Percentiles rank a stretch among this genome's conserved stretches.
These are phyloP conservation scores for Wickerhamiella siamensis DNA, from an alignment of 805 yeast species.

Conservation along the genomic window DNA sequence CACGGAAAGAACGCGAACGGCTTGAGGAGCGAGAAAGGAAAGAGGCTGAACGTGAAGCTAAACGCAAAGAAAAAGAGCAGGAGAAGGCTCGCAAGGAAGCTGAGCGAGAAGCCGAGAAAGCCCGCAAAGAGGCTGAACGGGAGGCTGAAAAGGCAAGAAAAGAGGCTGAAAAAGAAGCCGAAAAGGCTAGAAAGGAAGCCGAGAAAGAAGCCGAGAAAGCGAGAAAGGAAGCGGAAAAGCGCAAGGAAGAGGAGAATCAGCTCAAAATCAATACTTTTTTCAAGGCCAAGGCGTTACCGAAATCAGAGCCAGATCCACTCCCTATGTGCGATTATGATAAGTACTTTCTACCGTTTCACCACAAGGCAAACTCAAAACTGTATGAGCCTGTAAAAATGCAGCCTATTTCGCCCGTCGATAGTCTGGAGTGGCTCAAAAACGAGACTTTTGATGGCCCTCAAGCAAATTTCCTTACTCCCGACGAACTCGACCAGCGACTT, in stretches of 20 bases:
- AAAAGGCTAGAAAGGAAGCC: slow-evolving; percentile 10
- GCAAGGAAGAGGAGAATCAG: slow-evolving; percentile 12
- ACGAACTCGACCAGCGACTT: not conserved
- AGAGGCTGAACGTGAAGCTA: slow-evolving; percentile 7
- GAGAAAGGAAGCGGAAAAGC: slow-evolving; percentile 11
- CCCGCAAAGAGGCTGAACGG: slow-evolving; percentile 13
- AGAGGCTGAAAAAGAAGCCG: slow-evolving; percentile 13
- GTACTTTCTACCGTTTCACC: slow-evolving; percentile 23
- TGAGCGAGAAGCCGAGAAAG: slow-evolving; percentile 13
- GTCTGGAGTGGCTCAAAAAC: slow-evolving; percentile 8
- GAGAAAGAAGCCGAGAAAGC: slow-evolving; percentile 14
- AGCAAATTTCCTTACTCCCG: not conserved
- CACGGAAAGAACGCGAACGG: slow-evolving; percentile 13
- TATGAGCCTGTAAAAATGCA: slow-evolving; percentile 1
- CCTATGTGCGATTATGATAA: slow-evolving; percentile 17
- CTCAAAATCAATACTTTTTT: slow-evolving; percentile 17
- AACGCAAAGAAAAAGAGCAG: slow-evolving; percentile 5
- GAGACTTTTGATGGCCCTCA: not conserved
- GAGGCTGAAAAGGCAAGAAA: slow-evolving; percentile 12
- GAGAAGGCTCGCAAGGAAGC: slow-evolving; percentile 15
- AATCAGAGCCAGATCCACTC: slow-evolving; percentile 7
- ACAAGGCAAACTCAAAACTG: slow-evolving; percentile 18
- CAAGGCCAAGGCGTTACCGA: slow-evolving; percentile 6
- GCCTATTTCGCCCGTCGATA: slow-evolving; percentile 5
- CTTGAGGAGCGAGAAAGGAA: slow-evolving; percentile 10